These are phyloP conservation scores for Rosa rugosa DNA, from an alignment of 306 rosid genomes.

Conservation along the genomic window DNA sequence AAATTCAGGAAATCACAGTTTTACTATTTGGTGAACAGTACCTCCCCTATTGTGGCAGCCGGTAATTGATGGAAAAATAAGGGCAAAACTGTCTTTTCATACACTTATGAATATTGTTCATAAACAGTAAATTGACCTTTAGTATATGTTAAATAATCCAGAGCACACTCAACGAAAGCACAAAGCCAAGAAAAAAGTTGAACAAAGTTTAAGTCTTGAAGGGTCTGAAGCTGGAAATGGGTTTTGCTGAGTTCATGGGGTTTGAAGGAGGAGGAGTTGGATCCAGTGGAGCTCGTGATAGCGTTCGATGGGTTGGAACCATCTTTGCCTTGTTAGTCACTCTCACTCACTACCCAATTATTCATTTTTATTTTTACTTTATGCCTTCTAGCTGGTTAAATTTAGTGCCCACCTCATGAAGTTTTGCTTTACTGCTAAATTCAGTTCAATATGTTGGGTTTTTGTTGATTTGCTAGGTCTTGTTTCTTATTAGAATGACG, in stretches of 20 bases:
- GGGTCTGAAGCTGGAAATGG: constrained; percentile 15
- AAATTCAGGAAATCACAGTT: too few relatives aligned
- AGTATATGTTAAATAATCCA: too few relatives aligned
- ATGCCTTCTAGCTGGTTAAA: background rate
- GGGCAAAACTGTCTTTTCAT: too few relatives aligned
- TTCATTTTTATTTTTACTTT: background rate
- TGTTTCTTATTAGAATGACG: background rate
- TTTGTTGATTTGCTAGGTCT: background rate
- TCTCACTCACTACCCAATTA: background rate
- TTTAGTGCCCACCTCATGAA: background rate
- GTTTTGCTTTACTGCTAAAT: background rate
- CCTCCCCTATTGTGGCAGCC: too few relatives aligned
- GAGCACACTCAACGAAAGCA: background rate
- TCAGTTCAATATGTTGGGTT: background rate
- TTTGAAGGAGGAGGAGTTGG: constrained; percentile 3
- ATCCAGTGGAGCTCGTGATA: constrained; percentile 21
- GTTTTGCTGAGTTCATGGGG: constrained; percentile 11
- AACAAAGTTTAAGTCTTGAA: background rate
- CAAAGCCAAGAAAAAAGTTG: background rate
- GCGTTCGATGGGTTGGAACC: constrained; percentile 53
- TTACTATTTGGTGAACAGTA: too few relatives aligned
- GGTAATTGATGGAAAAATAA: too few relatives aligned
- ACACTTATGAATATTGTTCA: too few relatives aligned
- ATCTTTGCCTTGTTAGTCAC: constrained; percentile 40
- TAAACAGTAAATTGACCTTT: too few relatives aligned